Conservation (phyloP, 305 asterid species). For the Rubia tinctorum region DNA sequence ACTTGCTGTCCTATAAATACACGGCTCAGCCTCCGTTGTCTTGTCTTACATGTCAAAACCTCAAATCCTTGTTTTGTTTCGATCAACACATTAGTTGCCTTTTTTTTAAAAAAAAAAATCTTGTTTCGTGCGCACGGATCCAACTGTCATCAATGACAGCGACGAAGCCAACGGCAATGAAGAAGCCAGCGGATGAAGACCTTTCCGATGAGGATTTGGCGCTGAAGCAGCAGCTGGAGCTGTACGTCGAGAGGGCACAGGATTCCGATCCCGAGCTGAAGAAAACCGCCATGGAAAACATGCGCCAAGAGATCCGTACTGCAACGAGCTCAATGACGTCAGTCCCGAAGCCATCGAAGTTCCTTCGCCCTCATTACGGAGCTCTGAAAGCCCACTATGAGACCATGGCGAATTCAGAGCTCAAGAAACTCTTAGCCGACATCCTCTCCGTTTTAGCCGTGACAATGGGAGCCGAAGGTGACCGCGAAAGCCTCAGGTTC, state of each 20-base stretch:
- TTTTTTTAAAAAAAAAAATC: no score
- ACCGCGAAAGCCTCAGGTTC: constrained; percentile 94
- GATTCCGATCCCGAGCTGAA: constrained; percentile 57
- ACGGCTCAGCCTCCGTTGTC: no score
- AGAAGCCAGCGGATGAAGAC: neutral
- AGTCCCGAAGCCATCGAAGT: constrained; percentile 1
- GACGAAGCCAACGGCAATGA: neutral
- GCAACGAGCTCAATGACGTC: neutral
- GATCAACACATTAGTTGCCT: no score
- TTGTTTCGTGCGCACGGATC: no score
- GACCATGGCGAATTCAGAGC: neutral
- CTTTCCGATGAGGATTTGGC: constrained; percentile 91
- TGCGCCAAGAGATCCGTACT: neutral
- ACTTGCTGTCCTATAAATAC: no score
- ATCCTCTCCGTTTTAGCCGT: constrained; percentile 95
- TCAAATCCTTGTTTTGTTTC: no score
- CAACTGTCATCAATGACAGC: no score
- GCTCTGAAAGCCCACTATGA: constrained; percentile 10
- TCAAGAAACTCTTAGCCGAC: constrained; percentile 81
- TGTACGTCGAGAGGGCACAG: constrained; percentile 90
- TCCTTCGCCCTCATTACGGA: neutral
- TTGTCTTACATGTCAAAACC: no score
- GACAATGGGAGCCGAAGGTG: constrained; percentile 99
- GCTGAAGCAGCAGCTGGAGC: constrained; percentile 83
- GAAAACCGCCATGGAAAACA: neutral